phyloP scores from a whole-genome alignment of 257 asterid genomes.

The Nicotiana benthamiana region DNA sequence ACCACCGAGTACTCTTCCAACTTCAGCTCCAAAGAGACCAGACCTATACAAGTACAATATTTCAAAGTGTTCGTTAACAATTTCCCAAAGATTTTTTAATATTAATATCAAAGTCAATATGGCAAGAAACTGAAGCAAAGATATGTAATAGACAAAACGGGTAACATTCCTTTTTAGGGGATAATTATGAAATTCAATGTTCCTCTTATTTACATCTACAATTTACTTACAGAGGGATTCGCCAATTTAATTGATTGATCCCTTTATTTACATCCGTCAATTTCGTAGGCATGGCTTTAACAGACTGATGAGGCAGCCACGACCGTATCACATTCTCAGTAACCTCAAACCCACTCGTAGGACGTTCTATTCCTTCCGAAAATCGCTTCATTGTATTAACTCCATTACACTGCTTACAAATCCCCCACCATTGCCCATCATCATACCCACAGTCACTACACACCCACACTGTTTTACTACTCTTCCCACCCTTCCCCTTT shows the following conservation, averaged over 20 bases:
- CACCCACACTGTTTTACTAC: conserved; percentile 50
- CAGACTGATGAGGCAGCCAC: conserved; percentile 52
- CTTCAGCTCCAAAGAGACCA: conserved; percentile 88
- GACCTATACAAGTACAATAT: conserved; percentile 33
- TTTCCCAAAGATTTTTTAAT: neutral
- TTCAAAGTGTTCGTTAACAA: neutral
- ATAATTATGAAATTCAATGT: neutral
- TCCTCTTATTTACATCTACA: neutral
- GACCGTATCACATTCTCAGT: conserved; percentile 44
- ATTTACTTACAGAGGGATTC: conserved; percentile 63
- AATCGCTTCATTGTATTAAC: conserved; percentile 62
- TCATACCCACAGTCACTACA: conserved; percentile 76
- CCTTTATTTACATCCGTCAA: conserved; percentile 55
- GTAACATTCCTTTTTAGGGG: neutral
- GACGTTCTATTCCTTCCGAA: conserved; percentile 24
- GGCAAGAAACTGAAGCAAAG: neutral
- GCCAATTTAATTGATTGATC: conserved; percentile 50
- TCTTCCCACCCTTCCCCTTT: conserved; percentile 43
- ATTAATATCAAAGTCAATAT: neutral
- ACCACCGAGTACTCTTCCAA: conserved; percentile 95
- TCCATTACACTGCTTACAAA: conserved; percentile 57
- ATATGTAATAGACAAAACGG: neutral
- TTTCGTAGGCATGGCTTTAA: conserved; percentile 39
- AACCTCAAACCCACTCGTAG: conserved; percentile 35
- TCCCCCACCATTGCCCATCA: conserved; percentile 98